Base-by-base conservation (phyloP, 106 monocot species). In the Acorus calamus region DNA sequence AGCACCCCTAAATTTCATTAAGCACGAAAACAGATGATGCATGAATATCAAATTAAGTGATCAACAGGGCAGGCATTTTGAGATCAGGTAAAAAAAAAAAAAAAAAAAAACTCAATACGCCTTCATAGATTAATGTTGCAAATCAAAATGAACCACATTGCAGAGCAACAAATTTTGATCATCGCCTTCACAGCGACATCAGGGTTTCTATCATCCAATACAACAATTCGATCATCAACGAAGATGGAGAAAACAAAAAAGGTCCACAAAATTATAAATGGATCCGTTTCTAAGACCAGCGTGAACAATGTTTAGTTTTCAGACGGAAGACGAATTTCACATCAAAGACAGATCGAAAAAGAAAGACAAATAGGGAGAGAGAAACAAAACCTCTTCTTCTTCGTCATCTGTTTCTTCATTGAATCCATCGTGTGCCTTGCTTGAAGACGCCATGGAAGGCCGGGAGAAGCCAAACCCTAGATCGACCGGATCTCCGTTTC, bases 381-480 rank as follows among this genome's bases (percentile, higher is more conserved):
- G 10, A 53, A 8, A 53, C 28, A 28, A 1, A 28, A 28, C 28
- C 28, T 28, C 80, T 44, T 66, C 71, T 6, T 58, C 71, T 0
- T 77, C 81, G 8, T 81, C 81, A 4, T 72, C 75, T 10, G 50
- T 57, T 9, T 61, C 70, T 6, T 59, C 73, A 50, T 55, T 65
- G 14, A 58, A 66, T 45, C 76, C 55, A 13, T 47, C 13, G 4
- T 47, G 70, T 44, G 60, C 42, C 13, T 63, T 62, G 68, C 77
- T 77, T 2, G 81, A 81, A 50, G 81, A 77, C 63, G 81, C 81
- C 77, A 77, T 77, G 53, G 28, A 28, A 28, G 28, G 28, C 28
- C 28, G 28, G 28, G 28, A 28, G 28, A 28, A 28, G 28, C 28
- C 28, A 28, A 28, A 28, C 28, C 28, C 28, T 28, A 28, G 28